phyloP scores from a whole-genome alignment of 1,284 basidiomycete genomes.

The Ceratobasidium theobromae region DNA sequence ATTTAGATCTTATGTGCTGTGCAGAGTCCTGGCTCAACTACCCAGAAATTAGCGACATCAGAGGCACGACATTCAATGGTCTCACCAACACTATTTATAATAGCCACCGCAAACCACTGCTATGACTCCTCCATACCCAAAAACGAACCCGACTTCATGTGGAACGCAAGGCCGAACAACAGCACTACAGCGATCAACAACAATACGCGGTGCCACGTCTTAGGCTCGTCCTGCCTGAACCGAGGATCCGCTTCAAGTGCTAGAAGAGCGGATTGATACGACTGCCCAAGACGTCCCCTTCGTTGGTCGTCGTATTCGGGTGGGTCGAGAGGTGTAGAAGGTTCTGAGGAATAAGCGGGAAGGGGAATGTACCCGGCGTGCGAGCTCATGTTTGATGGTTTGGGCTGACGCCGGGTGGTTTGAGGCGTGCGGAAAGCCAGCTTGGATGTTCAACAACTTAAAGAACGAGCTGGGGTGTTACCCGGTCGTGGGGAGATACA shows the following conservation, averaged over 20 bases:
- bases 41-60: too few species aligned
- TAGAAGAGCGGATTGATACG: background rate
- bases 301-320: slow-evolving; percentile 22
- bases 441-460: too few species aligned
- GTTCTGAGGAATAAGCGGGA: slow-evolving; percentile 15
- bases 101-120: background rate
- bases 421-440: too few species aligned
- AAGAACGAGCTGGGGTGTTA: too few species aligned
- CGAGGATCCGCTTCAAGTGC: slow-evolving; percentile 14
- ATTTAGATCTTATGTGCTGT: too few species aligned
- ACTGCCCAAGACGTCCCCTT: background rate
- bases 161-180: slow-evolving; percentile 14
- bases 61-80: too few species aligned
- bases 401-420: too few species aligned
- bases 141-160: slow-evolving; percentile 24
- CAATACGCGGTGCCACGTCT: slow-evolving; percentile 13
- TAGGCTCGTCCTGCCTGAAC: slow-evolving; percentile 15
- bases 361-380: slow-evolving; percentile 15
- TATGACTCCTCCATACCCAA: slow-evolving; percentile 28
- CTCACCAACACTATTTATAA: background rate
- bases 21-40: too few species aligned
- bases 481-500: too few species aligned
- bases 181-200: background rate
- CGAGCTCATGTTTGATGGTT: too few species aligned
- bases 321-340: slow-evolving; percentile 2